These are phyloP conservation scores for Pseudogymnoascus pannorum DNA, from an alignment of 2,329 filamentous ascomycete species.

Conservation along the genomic window DNA sequence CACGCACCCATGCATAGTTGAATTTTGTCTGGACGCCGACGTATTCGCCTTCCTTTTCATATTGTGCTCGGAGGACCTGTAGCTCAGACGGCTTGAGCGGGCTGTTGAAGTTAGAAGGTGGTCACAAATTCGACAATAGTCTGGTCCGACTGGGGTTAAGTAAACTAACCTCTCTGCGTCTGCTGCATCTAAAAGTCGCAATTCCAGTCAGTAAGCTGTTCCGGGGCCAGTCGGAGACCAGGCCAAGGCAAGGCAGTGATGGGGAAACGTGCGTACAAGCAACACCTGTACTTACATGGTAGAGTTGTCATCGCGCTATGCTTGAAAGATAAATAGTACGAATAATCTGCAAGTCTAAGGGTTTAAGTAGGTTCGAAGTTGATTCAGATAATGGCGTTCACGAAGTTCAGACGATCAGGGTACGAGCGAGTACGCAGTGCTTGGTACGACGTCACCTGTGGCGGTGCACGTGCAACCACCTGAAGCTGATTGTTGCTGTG, in stretches of 20 bases:
- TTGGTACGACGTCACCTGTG: slow-evolving; percentile 13
- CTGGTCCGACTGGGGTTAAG: background rate
- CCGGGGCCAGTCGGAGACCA: slow-evolving; percentile 15
- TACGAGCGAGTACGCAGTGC: background rate
- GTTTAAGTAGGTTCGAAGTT: slow-evolving; percentile 6
- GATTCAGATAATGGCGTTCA: background rate
- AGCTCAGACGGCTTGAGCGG: slow-evolving; percentile 88
- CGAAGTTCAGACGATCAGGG: slow-evolving; percentile 5
- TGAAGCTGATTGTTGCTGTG: slow-evolving; percentile 11
- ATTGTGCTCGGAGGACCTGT: slow-evolving; percentile 85
- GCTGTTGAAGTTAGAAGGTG: slow-evolving; percentile 39
- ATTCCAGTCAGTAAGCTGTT: slow-evolving; percentile 25
- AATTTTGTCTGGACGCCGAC: slow-evolving; percentile 98
- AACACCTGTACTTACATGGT: slow-evolving; percentile 31
- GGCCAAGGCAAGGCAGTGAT: slow-evolving; percentile 20
- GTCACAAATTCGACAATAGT: background rate
- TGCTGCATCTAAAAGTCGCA: slow-evolving; percentile 66
- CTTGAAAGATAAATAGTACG: slow-evolving; percentile 1
- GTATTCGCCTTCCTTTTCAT: slow-evolving; percentile 95
- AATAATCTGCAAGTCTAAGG: background rate
- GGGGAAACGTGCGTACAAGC: slow-evolving; percentile 20
- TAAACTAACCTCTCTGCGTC: slow-evolving; percentile 80
- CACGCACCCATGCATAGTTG: slow-evolving; percentile 93
- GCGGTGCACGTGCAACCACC: slow-evolving; percentile 11
- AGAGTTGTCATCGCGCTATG: slow-evolving; percentile 12